Conservation (phyloP, 2,329 filamentous ascomycete species). For the Sarocladium strictum region DNA sequence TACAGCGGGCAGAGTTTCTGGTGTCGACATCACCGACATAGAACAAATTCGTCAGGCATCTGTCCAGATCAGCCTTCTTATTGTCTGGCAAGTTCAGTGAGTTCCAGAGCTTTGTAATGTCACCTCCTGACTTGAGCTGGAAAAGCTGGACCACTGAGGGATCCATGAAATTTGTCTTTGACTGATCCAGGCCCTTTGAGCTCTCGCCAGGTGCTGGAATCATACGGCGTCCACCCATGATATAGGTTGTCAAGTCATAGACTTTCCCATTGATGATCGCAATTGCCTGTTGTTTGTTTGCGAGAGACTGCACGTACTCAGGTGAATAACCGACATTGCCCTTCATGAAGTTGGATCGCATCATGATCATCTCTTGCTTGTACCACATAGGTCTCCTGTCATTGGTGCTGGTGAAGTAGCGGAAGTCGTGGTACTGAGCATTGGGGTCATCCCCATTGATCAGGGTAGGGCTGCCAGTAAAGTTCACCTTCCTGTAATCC, state of each 20-base stretch:
- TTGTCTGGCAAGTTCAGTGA: constrained; percentile 52
- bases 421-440: constrained; percentile 85
- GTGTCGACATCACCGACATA: constrained; percentile 91
- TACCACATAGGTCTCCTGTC: constrained; percentile 90
- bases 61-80: constrained; percentile 62
- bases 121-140: constrained; percentile 65
- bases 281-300: constrained; percentile 58
- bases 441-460: constrained; percentile 66
- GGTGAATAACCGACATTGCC: constrained; percentile 80
- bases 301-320: constrained; percentile 68
- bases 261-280: constrained; percentile 74
- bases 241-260: constrained; percentile 85
- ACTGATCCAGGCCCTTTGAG: constrained; percentile 30
- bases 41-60: constrained; percentile 90
- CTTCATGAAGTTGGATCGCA: constrained; percentile 76
- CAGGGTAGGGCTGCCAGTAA: constrained; percentile 58
- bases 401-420: constrained; percentile 60
- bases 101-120: constrained; percentile 81
- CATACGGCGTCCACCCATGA: constrained; percentile 65
- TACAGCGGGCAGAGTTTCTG: constrained; percentile 75
- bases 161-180: constrained; percentile 76
- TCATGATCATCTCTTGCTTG: constrained; percentile 73
- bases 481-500: constrained; percentile 75
- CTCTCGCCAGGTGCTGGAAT: constrained; percentile 48
- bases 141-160: constrained; percentile 69